Percentiles rank a stretch among this genome's conserved stretches.
These are phyloP conservation scores for Starmerella floricola DNA, from an alignment of 805 yeast species.

Conservation along the genomic window DNA sequence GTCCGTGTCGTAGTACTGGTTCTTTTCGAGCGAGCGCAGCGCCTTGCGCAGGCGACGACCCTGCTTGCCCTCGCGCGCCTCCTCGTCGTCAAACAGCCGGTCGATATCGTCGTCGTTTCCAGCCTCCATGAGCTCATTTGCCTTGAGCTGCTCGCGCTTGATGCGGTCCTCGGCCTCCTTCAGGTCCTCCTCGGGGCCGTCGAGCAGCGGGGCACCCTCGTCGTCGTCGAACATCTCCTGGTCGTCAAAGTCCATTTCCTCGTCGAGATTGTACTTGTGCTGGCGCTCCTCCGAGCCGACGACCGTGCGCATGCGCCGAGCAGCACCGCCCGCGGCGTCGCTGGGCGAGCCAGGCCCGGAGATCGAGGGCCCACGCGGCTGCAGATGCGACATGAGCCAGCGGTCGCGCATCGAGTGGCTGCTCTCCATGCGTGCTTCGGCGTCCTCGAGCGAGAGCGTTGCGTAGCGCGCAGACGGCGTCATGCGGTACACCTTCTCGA, in stretches of 20 bases:
- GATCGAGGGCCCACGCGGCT: constrained; percentile 12
- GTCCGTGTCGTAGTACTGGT: constrained; percentile 74
- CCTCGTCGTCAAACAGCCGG: constrained; percentile 60
- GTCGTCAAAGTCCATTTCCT: constrained; percentile 62
- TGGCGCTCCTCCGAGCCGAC: constrained; percentile 34
- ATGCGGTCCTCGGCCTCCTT: constrained; percentile 60
- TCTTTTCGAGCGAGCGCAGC: constrained; percentile 71
- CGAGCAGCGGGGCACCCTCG: constrained; percentile 96
- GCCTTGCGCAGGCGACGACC: constrained; percentile 79
- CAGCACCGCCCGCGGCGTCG: neutral
- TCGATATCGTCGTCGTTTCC: constrained; percentile 47
- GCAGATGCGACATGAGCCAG: constrained; percentile 80
- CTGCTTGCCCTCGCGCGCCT: constrained; percentile 63
- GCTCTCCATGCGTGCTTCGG: constrained; percentile 86
- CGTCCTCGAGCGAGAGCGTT: constrained; percentile 88
- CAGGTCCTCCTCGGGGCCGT: constrained; percentile 89
- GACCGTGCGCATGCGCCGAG: constrained; percentile 22
- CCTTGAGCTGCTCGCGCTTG: constrained; percentile 29
- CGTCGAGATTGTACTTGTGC: constrained; percentile 47
- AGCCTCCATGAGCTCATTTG: constrained; percentile 60
- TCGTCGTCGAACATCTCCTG: constrained; percentile 98
- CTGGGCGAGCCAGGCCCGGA: neutral
- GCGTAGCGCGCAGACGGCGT: constrained; percentile 90
- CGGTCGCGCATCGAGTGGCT: constrained; percentile 59
- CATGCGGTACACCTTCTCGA: constrained; percentile 85